Evolutionary conservation across 441 rosid genomes (phyloP), one percentile per base, ranked within the genome.

Genomic region (Erysimum cheiri): DNA sequence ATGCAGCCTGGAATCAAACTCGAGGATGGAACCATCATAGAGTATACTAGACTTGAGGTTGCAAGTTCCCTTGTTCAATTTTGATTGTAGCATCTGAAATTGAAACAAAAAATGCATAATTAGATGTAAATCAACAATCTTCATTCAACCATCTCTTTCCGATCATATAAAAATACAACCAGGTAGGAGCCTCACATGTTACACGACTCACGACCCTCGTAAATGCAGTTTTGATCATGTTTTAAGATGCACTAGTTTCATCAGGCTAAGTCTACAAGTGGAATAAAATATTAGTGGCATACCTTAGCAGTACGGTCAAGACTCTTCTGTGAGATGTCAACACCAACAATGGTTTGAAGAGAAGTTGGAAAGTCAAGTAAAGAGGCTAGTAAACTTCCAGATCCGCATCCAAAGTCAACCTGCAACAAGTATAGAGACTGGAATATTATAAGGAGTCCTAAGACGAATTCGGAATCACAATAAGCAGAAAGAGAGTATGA

Each of bases 381-480:
- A 54, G 96, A 87, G 58, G 88, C 86, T 80, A 92, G 76, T 71
- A 92, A 82, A 80, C 98, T 88, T 78, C 98, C 96, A 40, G 96
- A 84, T 59, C 95, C 91, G 66, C 96, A 92, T 39, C 98, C 98
- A 78, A 88, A 88, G 76, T 92, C 98, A 77, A 85, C 85, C 96
- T 90, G 76, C 64, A 71, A 56, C 28, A 19, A 52, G 32, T 8
- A 52, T 14, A 26, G 28, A 56, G 55, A 29, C 59, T 54, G 24
- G 8, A 31, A 29, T 54, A 54, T 31, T 14, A 54, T n/a, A n/a
- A 32, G 35, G 4, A 54, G 39, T 46, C 13, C 36, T 48, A 19
- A 46, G 71, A n/a, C 4, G 62, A 76, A 53, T 49, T 17, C 11
- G 24, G 19, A 52, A 58, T 37, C 39, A 29, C 39, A 39, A 24